phyloP scores from a whole-genome alignment of 2,329 filamentous ascomycete species.

The Catunica adiposa region DNA sequence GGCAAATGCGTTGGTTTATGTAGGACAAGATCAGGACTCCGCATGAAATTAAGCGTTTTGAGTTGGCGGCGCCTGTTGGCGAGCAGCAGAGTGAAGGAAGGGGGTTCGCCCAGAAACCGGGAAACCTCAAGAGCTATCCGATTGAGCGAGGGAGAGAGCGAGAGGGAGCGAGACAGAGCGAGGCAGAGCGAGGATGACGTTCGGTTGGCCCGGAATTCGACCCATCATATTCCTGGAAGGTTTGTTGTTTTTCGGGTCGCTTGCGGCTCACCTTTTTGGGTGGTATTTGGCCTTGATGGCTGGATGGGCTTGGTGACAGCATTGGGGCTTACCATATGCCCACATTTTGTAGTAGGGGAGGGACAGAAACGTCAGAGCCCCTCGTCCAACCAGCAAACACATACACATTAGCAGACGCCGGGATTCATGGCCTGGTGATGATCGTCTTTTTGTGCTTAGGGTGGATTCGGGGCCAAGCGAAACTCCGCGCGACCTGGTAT shows the following conservation, averaged over 20 bases:
- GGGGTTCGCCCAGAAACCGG: background rate
- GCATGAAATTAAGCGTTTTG: constrained; percentile 1
- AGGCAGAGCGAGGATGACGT: background rate
- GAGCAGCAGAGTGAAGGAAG: background rate
- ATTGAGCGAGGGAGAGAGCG: no score
- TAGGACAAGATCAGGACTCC: background rate
- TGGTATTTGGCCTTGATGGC: background rate
- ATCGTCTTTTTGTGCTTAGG: background rate
- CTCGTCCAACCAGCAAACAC: background rate
- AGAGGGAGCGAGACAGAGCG: no score
- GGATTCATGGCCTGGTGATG: constrained; percentile 1
- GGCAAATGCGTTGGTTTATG: no score
- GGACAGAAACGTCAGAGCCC: background rate
- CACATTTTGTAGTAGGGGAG: background rate
- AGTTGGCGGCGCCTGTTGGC: background rate
- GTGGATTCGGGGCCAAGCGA: background rate
- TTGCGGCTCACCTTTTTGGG: background rate
- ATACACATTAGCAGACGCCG: background rate
- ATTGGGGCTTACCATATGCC: background rate
- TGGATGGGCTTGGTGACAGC: background rate
- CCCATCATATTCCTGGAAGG: background rate
- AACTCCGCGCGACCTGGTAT: background rate
- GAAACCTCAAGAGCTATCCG: no score
- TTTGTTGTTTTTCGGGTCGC: background rate
- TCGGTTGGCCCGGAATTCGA: background rate